Conservation (phyloP, 2,329 filamentous ascomycete genomes). For the Ophiocordyceps camponoti-saundersi region DNA sequence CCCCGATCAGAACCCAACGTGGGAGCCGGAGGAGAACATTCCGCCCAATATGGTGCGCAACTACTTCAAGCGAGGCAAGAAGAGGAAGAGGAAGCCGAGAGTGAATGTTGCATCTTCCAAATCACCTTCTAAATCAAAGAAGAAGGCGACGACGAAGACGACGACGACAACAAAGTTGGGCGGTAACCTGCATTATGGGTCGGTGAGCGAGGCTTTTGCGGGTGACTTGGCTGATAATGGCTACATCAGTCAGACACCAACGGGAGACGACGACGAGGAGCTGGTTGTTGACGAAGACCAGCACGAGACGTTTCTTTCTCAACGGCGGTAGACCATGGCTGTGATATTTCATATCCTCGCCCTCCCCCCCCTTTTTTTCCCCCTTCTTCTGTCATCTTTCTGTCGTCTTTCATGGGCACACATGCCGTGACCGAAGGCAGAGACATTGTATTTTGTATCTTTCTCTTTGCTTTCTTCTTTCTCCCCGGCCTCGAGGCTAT, state of each 20-base stretch:
- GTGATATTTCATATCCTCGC: too few relatives aligned
- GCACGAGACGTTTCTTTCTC: not conserved
- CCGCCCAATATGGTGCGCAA: slow-evolving; percentile 19
- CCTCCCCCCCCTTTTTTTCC: too few relatives aligned
- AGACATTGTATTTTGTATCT: too few relatives aligned
- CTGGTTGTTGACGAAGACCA: not conserved
- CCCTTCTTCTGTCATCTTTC: too few relatives aligned
- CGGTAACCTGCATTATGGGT: slow-evolving; percentile 6
- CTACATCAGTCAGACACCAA: not conserved
- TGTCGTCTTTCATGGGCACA: too few relatives aligned
- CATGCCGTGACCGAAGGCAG: too few relatives aligned
- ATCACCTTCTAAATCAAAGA: too few relatives aligned
- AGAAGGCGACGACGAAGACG: not conserved
- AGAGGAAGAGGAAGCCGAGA: slow-evolving; percentile 6
- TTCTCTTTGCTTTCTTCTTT: too few relatives aligned
- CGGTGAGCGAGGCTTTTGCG: slow-evolving; percentile 14
- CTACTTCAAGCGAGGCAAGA: slow-evolving; percentile 17
- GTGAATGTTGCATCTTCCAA: too few relatives aligned
- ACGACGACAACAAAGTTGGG: not conserved
- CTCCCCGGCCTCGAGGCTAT: too few relatives aligned
- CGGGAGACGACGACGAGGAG: not conserved
- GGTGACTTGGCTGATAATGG: slow-evolving; percentile 5
- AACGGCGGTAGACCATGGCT: too few relatives aligned
- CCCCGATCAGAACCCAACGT: slow-evolving; percentile 35
- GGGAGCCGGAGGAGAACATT: slow-evolving; percentile 39